Base-by-base conservation (phyloP, 129 eudicot genomes). In the Tagetes erecta region DNA sequence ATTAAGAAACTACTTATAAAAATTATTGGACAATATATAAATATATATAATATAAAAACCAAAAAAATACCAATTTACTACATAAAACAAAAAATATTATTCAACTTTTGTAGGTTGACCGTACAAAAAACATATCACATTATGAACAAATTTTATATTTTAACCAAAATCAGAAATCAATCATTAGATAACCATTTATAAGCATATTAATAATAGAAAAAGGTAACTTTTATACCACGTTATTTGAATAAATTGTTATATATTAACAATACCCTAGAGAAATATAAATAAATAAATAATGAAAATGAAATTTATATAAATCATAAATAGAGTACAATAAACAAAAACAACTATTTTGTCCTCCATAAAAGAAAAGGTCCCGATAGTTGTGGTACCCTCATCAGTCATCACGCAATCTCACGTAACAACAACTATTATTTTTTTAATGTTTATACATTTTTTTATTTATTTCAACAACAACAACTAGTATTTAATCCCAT, bases 401-500 rank as follows among this genome's bases (percentile, higher is more conserved):
- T 63, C 62, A 77, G 49, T 72, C 78, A 60, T 62, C 75, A 77
- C 60, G 75, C 81, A 77, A 77, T 68, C 77, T 64, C 59, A 79
- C 68, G 78, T 79, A 79, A 77, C 80, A 67, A 63, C 75, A 67
- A 68, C 75, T 68, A 77, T 51, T 72, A 78, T 77, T 77, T 77
- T 56, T 68, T 57, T 59, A 31, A 27, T 59, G 11, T 44, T 44
- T 44, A 44, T 44, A 35, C 36, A 11, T 62, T 37, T 11, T 10
- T 12, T 59, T 11, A 35, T 35, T 62, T 62, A 62, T 62, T 38
- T 62, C 8, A 12, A 62, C 27, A 79, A 77, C 80, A 68, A 36
- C 75, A 67, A 68, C 80, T 68, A 77, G 62, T 79, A 79, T 79
- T 79, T 79, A 79, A 79, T 46, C 74, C 83, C 78, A 56, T 65